Evolutionary conservation across 1,284 basidiomycete species (phyloP).

Genomic region (Ustilago nuda): DNA sequence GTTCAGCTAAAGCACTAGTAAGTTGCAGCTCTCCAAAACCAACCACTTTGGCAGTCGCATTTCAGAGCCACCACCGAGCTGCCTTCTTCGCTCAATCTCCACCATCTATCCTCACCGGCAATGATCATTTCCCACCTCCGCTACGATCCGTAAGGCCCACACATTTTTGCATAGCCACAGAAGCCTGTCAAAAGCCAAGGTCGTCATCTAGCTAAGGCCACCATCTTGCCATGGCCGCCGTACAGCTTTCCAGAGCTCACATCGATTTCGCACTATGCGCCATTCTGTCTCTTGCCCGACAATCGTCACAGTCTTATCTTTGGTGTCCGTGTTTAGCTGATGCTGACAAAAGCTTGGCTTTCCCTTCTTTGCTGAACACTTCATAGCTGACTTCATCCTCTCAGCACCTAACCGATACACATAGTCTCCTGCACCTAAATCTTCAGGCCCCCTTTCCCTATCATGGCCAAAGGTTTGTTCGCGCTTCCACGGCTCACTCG

Average conservation of each 20-base stretch:
- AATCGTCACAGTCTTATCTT: neutral
- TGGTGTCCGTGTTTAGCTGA: neutral
- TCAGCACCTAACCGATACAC: neutral
- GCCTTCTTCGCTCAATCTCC: neutral
- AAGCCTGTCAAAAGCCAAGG: neutral
- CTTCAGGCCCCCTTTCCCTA: neutral
- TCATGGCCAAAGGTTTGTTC: slow-evolving; percentile 39
- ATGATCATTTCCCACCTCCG: neutral
- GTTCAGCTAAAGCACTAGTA: neutral
- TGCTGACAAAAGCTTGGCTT: neutral
- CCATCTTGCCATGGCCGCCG: neutral
- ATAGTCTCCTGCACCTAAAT: neutral
- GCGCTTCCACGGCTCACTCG: neutral
- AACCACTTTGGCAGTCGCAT: neutral
- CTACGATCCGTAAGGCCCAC: neutral
- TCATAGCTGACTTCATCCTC: neutral
- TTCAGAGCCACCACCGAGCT: neutral
- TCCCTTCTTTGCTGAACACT: neutral
- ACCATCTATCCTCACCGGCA: neutral
- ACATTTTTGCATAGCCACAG: neutral
- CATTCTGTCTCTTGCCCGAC: neutral
- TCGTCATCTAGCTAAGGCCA: too few species aligned
- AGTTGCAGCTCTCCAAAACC: neutral
- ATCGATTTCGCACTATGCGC: neutral
- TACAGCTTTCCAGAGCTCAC: neutral